These are phyloP conservation scores for Suhomyces kunorum DNA, from an alignment of 1,139 yeast species.

Conservation along the genomic window DNA sequence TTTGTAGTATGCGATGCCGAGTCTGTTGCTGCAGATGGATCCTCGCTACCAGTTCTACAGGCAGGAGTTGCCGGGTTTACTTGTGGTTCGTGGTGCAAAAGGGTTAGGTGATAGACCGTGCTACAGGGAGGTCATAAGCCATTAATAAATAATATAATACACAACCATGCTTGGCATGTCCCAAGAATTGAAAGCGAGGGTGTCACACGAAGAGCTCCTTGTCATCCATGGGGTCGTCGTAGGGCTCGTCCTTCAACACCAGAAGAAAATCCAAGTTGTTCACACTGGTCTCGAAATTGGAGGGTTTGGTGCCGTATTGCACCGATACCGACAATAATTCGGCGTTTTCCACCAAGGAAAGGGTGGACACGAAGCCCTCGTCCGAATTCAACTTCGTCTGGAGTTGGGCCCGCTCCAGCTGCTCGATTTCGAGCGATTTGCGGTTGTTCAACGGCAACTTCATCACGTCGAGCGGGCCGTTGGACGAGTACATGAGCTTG, in stretches of 20 bases:
- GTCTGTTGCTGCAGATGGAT: no score
- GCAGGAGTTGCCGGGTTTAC: neutral
- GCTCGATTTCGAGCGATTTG: conserved; percentile 30
- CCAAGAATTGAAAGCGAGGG: conserved; percentile 4
- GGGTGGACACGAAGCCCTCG: conserved; percentile 5
- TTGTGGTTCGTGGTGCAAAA: neutral
- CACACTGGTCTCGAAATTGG: conserved; percentile 13
- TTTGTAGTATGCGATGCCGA: no score
- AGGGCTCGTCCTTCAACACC: conserved; percentile 25
- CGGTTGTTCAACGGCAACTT: conserved; percentile 27
- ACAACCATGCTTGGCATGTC: neutral
- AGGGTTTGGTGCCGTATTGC: neutral
- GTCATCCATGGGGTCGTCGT: conserved; percentile 13
- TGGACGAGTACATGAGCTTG: conserved; percentile 17
- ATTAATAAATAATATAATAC: conserved; percentile 3
- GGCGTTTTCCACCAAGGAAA: conserved; percentile 29
- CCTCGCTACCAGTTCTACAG: no score
- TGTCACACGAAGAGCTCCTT: conserved; percentile 3
- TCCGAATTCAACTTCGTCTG: conserved; percentile 11
- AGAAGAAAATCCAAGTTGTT: conserved; percentile 24
- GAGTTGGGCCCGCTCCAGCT: conserved; percentile 20
- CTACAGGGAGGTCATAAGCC: neutral
- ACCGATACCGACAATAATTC: conserved; percentile 23
- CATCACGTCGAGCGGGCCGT: conserved; percentile 13
- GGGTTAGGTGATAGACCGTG: neutral